Evolutionary conservation across 2,329 filamentous ascomycete genomes (phyloP), one percentile per base, ranked within the genome.

Genomic region (Aspergillus luchuensis): DNA sequence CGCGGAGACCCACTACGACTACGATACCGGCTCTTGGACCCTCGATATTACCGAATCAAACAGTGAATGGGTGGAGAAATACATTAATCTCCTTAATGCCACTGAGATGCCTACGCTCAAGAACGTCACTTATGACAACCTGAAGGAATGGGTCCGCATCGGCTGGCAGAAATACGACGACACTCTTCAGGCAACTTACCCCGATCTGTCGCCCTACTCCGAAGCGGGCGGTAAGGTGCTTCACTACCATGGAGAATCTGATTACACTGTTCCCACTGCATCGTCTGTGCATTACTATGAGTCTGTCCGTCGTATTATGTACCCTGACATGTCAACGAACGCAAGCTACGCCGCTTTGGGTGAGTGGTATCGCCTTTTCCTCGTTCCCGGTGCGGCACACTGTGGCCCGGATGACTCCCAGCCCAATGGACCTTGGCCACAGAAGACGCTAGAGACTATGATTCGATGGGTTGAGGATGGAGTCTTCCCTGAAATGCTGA

Each of bases 161-260:
- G 84, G 79, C 6, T 78, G 80, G 76, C 67, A 80, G 51, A 75
- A 75, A 33, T 87, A 84, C 71, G 60, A 74, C 36, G 81, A 84
- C 65, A 80, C 70, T 48, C 75, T 85, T 3, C 84, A 86, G 66
- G 86, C 83, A 8, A 85, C 80, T 1, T 68, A 79, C 28, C 82
- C 83, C 0, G 84, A 87, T 64, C 74, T 87, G 0, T 81, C 80
- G 0, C 64, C 74, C 8, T 85, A 85, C 75, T 74, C 81, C 30
- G 59, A 73, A 2, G 66, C 75, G 0, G 84, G 84, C 23, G 84
- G 82, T 56, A 87, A 87, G 71, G 71, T 87, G 4, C 72, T 87
- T 8, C 83, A 86, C 69, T 85, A 80, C 74, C 84, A 87, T 71
- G 84, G 84, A 54, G 84, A 87, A 71, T 81, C 80, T 0, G 85